Percentiles rank a stretch among this genome's conserved stretches.
phyloP scores from a whole-genome alignment of 2,329 filamentous ascomycete species.

The Epichloe typhina region DNA sequence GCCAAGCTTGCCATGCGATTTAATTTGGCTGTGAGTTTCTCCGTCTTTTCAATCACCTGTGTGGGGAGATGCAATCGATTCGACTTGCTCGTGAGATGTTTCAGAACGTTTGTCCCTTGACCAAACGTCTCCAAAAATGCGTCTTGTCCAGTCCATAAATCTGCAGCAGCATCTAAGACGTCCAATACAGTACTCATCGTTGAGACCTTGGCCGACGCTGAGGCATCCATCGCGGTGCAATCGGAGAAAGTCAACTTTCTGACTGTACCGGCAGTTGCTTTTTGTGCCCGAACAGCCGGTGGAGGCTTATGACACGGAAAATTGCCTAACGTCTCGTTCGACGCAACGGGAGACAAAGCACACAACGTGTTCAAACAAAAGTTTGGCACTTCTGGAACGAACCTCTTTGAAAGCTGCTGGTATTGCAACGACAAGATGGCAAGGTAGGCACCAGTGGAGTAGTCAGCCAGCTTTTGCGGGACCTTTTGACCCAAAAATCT shows the following conservation, averaged over 20 bases:
- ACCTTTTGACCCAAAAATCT: slow-evolving; percentile 71
- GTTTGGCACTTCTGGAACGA: slow-evolving; percentile 77
- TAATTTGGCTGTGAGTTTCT: slow-evolving; percentile 32
- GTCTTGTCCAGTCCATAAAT: slow-evolving; percentile 59
- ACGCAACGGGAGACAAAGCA: slow-evolving; percentile 46
- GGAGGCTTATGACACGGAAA: slow-evolving; percentile 50
- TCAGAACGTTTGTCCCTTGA: slow-evolving; percentile 45
- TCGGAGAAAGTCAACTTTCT: slow-evolving; percentile 49
- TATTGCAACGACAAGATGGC: slow-evolving; percentile 69
- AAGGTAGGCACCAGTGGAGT: slow-evolving; percentile 65
- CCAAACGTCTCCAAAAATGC: slow-evolving; percentile 70
- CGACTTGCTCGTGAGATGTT: slow-evolving; percentile 43
- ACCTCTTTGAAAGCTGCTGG: slow-evolving; percentile 71
- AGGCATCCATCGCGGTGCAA: slow-evolving; percentile 27
- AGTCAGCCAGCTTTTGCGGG: slow-evolving; percentile 49
- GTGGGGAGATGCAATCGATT: slow-evolving; percentile 38
- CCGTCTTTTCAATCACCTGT: slow-evolving; percentile 25
- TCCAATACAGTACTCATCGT: slow-evolving; percentile 49
- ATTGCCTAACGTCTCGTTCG: slow-evolving; percentile 32
- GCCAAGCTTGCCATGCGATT: slow-evolving; percentile 46
- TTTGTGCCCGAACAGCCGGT: slow-evolving; percentile 35
- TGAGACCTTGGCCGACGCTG: slow-evolving; percentile 38
- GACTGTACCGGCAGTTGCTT: slow-evolving; percentile 24
- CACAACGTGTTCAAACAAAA: slow-evolving; percentile 65
- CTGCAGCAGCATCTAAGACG: slow-evolving; percentile 54